phyloP scores from a whole-genome alignment of 768 basidiomycete species.

The Crassisporium funariophilum region DNA sequence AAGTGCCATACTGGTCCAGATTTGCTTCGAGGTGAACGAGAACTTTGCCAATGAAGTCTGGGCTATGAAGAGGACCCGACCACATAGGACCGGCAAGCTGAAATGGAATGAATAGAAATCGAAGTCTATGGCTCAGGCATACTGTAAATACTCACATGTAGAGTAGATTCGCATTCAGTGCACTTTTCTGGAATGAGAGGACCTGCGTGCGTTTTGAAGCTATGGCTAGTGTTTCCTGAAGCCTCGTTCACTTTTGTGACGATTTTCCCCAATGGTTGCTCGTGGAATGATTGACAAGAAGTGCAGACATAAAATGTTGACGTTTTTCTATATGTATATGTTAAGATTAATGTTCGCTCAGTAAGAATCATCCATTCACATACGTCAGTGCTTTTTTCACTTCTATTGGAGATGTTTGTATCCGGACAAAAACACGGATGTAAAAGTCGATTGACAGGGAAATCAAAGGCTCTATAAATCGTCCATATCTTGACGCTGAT shows the following conservation, averaged over 20 bases:
- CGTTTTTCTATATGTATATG: conserved; percentile 65
- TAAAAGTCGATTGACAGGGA: conserved; percentile 98
- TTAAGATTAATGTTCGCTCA: conserved; percentile 7
- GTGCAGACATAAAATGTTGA: conserved; percentile 84
- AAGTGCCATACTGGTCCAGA: conserved; percentile 72
- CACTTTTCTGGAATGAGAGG: conserved; percentile 71
- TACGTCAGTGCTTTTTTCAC: conserved; percentile 85
- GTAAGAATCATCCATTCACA: conserved; percentile 23
- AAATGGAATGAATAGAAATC: neutral
- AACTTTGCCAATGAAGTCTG: conserved; percentile 72
- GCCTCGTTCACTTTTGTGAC: conserved; percentile 59
- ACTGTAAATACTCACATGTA: conserved; percentile 76
- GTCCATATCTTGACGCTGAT: conserved; percentile 89
- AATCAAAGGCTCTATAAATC: conserved; percentile 85
- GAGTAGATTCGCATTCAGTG: conserved; percentile 74
- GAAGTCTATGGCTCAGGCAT: neutral
- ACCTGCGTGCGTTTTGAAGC: conserved; percentile 73
- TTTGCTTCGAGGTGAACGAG: conserved; percentile 70
- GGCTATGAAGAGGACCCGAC: conserved; percentile 85
- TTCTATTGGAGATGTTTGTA: conserved; percentile 72
- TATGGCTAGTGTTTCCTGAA: conserved; percentile 57
- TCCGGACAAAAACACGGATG: conserved; percentile 85
- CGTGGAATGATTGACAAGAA: conserved; percentile 78
- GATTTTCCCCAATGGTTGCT: conserved; percentile 83
- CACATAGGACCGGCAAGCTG: conserved; percentile 97